phyloP scores from a whole-genome alignment of 2,329 filamentous ascomycete genomes.

The Fragosphaeria purpurea region DNA sequence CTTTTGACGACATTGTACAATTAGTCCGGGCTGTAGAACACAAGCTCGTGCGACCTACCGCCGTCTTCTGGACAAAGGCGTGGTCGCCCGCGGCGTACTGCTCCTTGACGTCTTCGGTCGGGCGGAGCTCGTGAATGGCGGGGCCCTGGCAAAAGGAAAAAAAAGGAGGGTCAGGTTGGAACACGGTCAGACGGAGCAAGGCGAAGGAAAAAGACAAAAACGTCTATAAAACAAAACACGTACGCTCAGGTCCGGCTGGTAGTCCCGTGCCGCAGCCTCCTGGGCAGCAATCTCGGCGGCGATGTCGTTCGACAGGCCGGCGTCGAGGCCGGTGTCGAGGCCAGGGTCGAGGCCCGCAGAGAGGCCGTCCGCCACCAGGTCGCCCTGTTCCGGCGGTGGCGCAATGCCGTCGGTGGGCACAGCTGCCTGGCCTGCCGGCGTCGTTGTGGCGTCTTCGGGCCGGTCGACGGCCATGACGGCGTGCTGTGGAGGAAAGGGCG shows the following conservation, averaged over 20 bases:
- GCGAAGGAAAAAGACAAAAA: not conserved
- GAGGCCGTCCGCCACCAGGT: too few species aligned
- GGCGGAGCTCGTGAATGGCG: constrained; percentile 66
- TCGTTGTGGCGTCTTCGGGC: not conserved
- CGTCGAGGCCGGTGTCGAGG: too few species aligned
- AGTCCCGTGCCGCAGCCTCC: constrained; percentile 50
- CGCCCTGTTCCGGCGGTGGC: too few species aligned
- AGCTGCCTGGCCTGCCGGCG: too few species aligned
- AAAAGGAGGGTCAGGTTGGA: too few species aligned
- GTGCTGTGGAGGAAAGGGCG: not conserved
- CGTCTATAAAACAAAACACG: constrained; percentile 13
- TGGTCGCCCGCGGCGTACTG: constrained; percentile 87
- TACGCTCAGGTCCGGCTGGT: constrained; percentile 48
- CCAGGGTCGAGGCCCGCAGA: too few species aligned
- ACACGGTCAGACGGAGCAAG: constrained; percentile 12
- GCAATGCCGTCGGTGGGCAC: too few species aligned
- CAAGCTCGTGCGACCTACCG: constrained; percentile 43
- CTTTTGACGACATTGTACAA: too few species aligned
- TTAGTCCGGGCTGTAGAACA: not conserved
- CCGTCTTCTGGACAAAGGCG: constrained; percentile 76
- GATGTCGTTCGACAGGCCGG: constrained; percentile 4
- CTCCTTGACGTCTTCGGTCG: constrained; percentile 65
- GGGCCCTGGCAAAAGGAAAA: constrained; percentile 52
- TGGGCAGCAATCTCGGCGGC: constrained; percentile 43
- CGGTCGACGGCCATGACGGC: constrained; percentile 3